phyloP scores from a whole-genome alignment of 208 protist species.

The Porcisia hertigi region DNA sequence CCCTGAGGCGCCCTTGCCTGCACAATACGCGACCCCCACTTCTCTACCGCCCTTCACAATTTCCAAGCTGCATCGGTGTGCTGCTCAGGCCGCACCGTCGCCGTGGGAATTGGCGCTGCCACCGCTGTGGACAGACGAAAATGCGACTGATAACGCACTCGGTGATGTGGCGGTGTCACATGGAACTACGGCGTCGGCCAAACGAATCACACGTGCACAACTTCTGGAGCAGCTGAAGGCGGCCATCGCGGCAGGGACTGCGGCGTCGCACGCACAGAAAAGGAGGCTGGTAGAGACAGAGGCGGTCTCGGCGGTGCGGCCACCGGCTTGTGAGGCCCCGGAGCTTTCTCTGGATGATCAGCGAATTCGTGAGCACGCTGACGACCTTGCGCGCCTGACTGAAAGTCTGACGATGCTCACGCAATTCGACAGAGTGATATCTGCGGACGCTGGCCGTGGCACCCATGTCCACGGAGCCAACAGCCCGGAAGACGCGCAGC shows the following conservation, averaged over 20 bases:
- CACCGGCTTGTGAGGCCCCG: background rate
- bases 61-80: constrained; percentile 9
- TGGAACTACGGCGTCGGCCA: background rate
- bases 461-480: background rate
- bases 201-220: background rate
- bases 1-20: background rate
- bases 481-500: background rate
- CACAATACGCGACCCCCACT: background rate
- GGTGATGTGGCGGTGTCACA: background rate
- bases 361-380: constrained; percentile 15
- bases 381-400: constrained; percentile 8
- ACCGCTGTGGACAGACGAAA: background rate
- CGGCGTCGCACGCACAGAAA: background rate
- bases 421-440: background rate
- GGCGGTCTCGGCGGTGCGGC: background rate
- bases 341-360: constrained; percentile 8
- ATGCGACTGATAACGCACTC: background rate
- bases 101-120: constrained; percentile 45
- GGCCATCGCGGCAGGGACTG: constrained; percentile 8
- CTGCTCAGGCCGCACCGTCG: constrained; percentile 21
- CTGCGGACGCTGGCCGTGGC: background rate
- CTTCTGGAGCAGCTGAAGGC: constrained; percentile 7
- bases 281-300: background rate
- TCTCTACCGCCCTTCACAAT: background rate
- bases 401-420: constrained; percentile 14